Evolutionary conservation across 176 grass and related monocot genomes (phyloP).

Genomic region (Cenchrus fungigraminus): DNA sequence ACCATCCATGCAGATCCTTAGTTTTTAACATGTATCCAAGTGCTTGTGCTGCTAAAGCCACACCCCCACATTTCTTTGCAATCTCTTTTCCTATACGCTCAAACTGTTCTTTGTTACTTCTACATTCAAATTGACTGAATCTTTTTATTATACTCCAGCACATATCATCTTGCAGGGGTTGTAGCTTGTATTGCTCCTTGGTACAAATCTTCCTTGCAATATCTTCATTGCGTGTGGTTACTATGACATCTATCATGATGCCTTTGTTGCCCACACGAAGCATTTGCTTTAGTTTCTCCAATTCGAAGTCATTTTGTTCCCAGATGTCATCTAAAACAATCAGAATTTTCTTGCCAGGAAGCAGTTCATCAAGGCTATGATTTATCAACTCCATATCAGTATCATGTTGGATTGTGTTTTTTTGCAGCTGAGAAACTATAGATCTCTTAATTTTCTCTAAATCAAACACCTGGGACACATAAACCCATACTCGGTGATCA

Average conservation of each 20-base stretch:
- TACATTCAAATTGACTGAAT: not conserved
- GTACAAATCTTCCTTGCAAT: not conserved
- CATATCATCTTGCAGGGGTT: not conserved
- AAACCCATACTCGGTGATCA: conserved; percentile 13
- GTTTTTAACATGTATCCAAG: conserved; percentile 15
- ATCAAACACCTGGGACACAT: conserved; percentile 22
- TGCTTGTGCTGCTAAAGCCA: conserved; percentile 43
- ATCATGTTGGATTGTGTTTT: not conserved
- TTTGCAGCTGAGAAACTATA: conserved; percentile 7
- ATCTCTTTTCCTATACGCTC: not conserved
- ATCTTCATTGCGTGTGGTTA: conserved; percentile 20
- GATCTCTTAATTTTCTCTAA: not conserved
- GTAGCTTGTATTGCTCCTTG: not conserved
- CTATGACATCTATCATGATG: not conserved
- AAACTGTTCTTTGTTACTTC: not conserved
- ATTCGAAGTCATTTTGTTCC: not conserved
- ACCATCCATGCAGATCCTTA: not conserved
- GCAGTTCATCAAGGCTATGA: not conserved
- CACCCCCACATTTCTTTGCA: conserved; percentile 36
- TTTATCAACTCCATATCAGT: not conserved
- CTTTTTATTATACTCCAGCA: conserved; percentile 36
- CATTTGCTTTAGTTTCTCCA: not conserved
- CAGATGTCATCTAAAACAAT: conserved; percentile 47
- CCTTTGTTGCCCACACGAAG: not conserved
- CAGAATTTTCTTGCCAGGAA: not conserved